These are phyloP conservation scores for Candida hungchunana DNA, from an alignment of 805 yeast species.

Conservation along the genomic window DNA sequence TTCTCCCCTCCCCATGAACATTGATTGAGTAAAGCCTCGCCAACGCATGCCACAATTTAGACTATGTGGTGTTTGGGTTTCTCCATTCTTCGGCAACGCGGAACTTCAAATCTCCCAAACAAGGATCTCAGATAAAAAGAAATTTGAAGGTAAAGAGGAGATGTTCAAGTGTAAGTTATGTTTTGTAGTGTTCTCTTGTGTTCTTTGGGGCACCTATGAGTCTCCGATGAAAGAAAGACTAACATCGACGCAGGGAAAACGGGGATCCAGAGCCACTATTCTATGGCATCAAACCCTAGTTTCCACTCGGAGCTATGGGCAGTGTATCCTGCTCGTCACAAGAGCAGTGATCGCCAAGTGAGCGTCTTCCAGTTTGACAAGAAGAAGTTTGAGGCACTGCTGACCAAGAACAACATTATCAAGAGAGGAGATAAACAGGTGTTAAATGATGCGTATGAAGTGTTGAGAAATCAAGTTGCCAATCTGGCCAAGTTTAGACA, in stretches of 20 bases:
- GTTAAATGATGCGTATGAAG: conserved; percentile 58
- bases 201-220: neutral
- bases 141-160: neutral
- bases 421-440: conserved; percentile 45
- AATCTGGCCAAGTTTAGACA: conserved; percentile 81
- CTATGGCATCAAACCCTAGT: conserved; percentile 64
- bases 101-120: no score
- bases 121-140: neutral
- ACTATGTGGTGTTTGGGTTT: neutral
- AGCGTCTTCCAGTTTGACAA: conserved; percentile 89
- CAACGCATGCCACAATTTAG: neutral
- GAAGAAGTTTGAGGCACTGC: conserved; percentile 57
- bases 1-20: no score
- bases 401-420: conserved; percentile 46
- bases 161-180: conserved; percentile 16
- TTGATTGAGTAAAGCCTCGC: neutral
- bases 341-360: conserved; percentile 54
- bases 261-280: conserved; percentile 64
- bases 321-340: conserved; percentile 78
- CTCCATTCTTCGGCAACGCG: neutral
- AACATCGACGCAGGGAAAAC: conserved; percentile 29
- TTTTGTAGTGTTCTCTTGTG: neutral
- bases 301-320: conserved; percentile 81
- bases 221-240: neutral
- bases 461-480: conserved; percentile 62